Conservation (phyloP, 441 rosid species). For the Metrosideros polymorpha region DNA sequence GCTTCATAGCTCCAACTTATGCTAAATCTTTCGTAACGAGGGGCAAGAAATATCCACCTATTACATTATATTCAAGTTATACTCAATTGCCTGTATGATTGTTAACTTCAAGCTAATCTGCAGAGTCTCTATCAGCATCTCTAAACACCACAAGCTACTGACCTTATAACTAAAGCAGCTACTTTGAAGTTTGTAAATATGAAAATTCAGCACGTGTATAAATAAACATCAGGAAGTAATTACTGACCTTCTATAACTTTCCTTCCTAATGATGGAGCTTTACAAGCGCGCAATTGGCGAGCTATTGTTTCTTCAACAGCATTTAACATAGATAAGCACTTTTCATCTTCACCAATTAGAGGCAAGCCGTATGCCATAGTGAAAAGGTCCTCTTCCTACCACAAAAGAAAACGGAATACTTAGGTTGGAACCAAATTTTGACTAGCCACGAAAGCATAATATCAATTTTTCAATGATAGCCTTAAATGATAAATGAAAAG, state of each 20-base stretch:
- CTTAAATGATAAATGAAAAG: not conserved
- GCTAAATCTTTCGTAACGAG: not conserved
- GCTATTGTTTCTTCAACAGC: conserved; percentile 85
- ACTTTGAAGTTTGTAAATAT: not conserved
- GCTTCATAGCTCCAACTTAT: not conserved
- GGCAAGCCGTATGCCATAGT: conserved; percentile 93
- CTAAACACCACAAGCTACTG: not conserved
- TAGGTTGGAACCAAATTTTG: not conserved
- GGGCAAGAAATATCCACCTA: not conserved
- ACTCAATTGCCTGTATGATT: not conserved
- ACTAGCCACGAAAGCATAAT: not conserved
- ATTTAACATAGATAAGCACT: conserved; percentile 72
- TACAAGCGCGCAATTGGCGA: conserved; percentile 90
- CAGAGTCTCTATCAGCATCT: not conserved
- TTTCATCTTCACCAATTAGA: conserved; percentile 66
- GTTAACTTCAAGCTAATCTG: not conserved
- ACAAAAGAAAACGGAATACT: conserved; percentile 1
- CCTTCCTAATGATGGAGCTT: conserved; percentile 51
- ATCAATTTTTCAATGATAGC: not conserved
- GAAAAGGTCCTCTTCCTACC: conserved; percentile 93
- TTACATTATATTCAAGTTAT: not conserved
- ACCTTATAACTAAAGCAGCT: not conserved
- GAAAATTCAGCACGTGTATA: not conserved
- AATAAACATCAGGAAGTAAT: conserved; percentile 3
- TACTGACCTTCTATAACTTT: conserved; percentile 55